Base-by-base conservation (phyloP, 371 early-diverging fungal genomes). In the Mucor indicus region DNA sequence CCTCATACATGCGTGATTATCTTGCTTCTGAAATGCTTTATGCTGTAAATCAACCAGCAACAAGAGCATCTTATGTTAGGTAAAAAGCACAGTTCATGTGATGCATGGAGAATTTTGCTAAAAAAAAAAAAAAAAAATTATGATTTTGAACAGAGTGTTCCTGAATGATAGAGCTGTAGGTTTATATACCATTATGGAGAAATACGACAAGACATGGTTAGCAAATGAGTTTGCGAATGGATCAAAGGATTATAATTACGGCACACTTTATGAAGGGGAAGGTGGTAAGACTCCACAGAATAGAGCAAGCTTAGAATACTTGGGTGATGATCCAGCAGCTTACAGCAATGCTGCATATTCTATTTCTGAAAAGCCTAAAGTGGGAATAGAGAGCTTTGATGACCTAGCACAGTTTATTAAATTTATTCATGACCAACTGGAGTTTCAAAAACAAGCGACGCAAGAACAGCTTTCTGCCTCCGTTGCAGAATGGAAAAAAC, bases 1-100 rank as follows among this genome's bases (percentile, higher is more conserved):
- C 72, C 4, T 67, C 67, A 15, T 67, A 69, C 45, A 67, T 75
- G 36, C 69, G 72, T 15, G 76, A 75, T 27, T 72, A 65, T 36
- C 10, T 75, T 23, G 42, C 64, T 20, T 38, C 61, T 15, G 65
- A 72, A 29, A 55, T 57, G 44, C 19, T 43, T 1, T 21, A 47
- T 23, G 51, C 60, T 22, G 56, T 51, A 15, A 53, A 53, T 21
- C 48, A 60, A 20, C 65, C 65, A 30, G 42, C 53, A 15, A 47
- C 56, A 16, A 42, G 49, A 27, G 43, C 49, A 6, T 64, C 65
- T 15, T 60, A 48, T 40, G 50, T 60, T 17, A 48, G 65, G 65
- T 64, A 60, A 13, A 21, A 31, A 5, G 21, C 13, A 23, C 9
- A 27, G 20, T 27, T 41, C 24, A 19, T 24, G 35, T 33, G 29